A percentile compares a stretch with the other conserved stretches of the same genome.
These are phyloP conservation scores for Ensete ventricosum DNA, from an alignment of 176 grass and related monocot genomes.

Conservation along the genomic window DNA sequence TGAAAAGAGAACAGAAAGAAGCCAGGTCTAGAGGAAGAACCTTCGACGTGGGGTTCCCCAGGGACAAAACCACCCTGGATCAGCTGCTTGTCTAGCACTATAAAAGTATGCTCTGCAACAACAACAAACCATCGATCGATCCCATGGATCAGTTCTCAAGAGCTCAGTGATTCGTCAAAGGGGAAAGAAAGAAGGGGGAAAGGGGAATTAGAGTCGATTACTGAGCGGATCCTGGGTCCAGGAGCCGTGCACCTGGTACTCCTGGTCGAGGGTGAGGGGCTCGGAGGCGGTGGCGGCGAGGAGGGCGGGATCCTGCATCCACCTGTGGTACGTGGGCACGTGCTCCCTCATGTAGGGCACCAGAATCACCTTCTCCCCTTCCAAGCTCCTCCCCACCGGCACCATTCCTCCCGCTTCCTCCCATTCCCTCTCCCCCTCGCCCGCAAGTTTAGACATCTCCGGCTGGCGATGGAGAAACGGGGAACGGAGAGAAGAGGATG, in stretches of 20 bases:
- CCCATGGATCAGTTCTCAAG: constrained; percentile 2
- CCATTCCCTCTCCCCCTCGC: constrained; percentile 24
- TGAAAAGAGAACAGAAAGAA: not conserved
- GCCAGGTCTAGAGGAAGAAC: constrained; percentile 23
- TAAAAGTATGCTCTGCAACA: constrained; percentile 51
- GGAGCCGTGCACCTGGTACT: constrained; percentile 22
- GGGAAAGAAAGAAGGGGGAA: not conserved
- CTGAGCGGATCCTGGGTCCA: constrained; percentile 52
- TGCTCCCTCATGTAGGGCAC: constrained; percentile 52
- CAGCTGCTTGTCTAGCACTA: constrained; percentile 60
- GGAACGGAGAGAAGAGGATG: too few relatives aligned
- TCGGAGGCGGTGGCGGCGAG: constrained; percentile 80
- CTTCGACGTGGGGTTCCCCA: constrained; percentile 57
- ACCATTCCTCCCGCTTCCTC: not conserved
- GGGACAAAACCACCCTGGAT: constrained; percentile 41
- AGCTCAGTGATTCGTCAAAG: not conserved
- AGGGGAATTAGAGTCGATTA: not conserved
- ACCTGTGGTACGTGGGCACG: constrained; percentile 53
- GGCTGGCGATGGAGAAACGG: not conserved
- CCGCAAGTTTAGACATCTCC: not conserved
- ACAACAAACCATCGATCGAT: not conserved
- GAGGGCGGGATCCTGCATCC: constrained; percentile 27
- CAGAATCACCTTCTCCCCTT: constrained; percentile 2
- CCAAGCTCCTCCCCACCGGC: not conserved
- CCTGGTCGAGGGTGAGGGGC: constrained; percentile 19